Evolutionary conservation across 345 rosid genomes (phyloP).

Genomic region (Aegle marmelos): DNA sequence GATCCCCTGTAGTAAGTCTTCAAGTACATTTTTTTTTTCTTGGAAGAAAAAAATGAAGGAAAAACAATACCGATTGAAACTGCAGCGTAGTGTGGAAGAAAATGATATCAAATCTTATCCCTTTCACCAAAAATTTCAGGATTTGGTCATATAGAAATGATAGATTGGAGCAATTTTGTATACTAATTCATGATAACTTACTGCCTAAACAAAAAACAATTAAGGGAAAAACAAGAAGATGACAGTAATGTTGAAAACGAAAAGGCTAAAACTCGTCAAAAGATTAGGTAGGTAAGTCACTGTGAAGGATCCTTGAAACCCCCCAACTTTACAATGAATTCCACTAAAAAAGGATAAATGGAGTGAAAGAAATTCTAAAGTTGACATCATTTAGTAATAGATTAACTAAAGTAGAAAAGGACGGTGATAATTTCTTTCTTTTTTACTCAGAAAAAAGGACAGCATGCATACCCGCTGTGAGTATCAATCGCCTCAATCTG

Average conservation of each 20-base stretch:
- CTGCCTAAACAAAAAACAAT: neutral
- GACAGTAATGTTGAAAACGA: neutral
- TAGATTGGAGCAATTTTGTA: neutral
- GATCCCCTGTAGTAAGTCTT: neutral
- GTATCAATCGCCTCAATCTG: slow-evolving; percentile 93
- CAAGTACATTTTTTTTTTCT: neutral
- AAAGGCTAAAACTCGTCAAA: slow-evolving; percentile 20
- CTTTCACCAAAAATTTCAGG: neutral
- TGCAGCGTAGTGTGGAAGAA: neutral
- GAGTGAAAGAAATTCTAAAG: slow-evolving; percentile 27
- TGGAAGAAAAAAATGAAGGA: neutral
- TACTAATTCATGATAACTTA: neutral
- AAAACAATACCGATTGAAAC: neutral
- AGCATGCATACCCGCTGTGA: slow-evolving; percentile 87
- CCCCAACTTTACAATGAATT: slow-evolving; percentile 11
- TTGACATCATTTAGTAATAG: slow-evolving; percentile 30
- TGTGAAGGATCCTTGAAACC: slow-evolving; percentile 33
- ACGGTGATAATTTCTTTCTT: neutral
- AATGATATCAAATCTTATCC: neutral
- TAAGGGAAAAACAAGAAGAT: slow-evolving; percentile 4
- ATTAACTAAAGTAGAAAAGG: slow-evolving; percentile 34
- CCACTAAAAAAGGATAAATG: slow-evolving; percentile 14
- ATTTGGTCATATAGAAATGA: neutral
- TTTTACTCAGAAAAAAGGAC: neutral
- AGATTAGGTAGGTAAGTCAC: slow-evolving; percentile 30